A percentile compares a stretch with the other conserved stretches of the same genome.
phyloP scores from a whole-genome alignment of 1,139 yeast genomes.

The Taphrina deformans region DNA sequence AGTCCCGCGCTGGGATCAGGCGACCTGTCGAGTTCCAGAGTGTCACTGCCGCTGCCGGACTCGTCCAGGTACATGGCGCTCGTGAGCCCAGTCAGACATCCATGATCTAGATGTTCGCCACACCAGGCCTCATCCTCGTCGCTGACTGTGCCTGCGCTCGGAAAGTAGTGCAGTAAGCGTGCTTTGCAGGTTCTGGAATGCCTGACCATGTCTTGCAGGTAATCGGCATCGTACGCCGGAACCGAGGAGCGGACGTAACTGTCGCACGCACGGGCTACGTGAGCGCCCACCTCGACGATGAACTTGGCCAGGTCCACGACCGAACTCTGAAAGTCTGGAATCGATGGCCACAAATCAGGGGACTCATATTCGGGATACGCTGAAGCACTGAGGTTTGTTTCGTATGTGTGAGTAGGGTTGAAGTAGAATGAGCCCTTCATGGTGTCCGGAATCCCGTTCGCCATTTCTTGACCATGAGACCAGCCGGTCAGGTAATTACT shows the following conservation, averaged over 20 bases:
- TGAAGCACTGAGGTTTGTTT: background rate
- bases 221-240: conserved; percentile 46
- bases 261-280: conserved; percentile 60
- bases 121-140: conserved; percentile 54
- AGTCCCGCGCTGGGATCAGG: conserved; percentile 58
- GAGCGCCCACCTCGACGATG: conserved; percentile 55
- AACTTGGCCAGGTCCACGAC: conserved; percentile 47
- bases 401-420: conserved; percentile 47
- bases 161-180: conserved; percentile 59
- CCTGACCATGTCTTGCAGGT: conserved; percentile 52
- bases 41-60: conserved; percentile 6
- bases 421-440: conserved; percentile 63
- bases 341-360: conserved; percentile 18
- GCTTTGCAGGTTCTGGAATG: conserved; percentile 62
- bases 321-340: conserved; percentile 41
- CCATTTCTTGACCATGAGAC: conserved; percentile 63
- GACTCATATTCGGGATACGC: conserved; percentile 38
- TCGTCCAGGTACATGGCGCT: conserved; percentile 56
- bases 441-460: conserved; percentile 52
- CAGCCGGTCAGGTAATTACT: conserved; percentile 60
- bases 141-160: conserved; percentile 31
- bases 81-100: conserved; percentile 56
- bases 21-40: conserved; percentile 38
- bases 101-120: conserved; percentile 65
- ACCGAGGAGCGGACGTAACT: conserved; percentile 1